These are phyloP conservation scores for Nicotiana tabacum DNA, from an alignment of 257 asterid species.

Conservation along the genomic window DNA sequence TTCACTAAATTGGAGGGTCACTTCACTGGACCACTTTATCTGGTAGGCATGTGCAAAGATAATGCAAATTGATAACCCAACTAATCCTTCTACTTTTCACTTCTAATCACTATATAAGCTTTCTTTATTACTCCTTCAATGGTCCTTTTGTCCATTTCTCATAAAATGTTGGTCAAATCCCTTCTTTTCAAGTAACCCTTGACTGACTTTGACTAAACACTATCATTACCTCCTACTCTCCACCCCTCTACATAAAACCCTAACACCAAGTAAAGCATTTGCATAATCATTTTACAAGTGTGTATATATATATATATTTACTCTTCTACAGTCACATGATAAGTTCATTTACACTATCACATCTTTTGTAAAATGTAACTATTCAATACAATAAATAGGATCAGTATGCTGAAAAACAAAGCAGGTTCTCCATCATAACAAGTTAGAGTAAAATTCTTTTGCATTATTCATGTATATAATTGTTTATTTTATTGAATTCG, in stretches of 20 bases:
- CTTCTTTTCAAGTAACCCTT: conserved; percentile 21
- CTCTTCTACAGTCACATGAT: no score
- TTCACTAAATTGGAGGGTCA: not conserved
- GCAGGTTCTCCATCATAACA: not conserved
- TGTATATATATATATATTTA: no score
- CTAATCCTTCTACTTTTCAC: not conserved
- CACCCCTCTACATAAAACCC: not conserved
- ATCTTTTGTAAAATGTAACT: no score
- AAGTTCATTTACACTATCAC: no score
- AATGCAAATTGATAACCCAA: not conserved
- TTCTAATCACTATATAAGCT: not conserved
- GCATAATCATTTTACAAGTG: not conserved
- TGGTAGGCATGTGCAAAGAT: not conserved
- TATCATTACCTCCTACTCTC: not conserved
- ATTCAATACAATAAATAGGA: not conserved
- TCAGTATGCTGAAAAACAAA: not conserved
- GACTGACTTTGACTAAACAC: not conserved
- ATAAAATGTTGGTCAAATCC: conserved; percentile 29
- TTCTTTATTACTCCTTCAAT: not conserved
- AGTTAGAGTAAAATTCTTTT: no score
- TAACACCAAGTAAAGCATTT: not conserved
- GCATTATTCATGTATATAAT: no score
- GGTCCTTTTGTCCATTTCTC: conserved; percentile 19
- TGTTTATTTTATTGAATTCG: no score
- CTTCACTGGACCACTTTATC: conserved; percentile 1